These are phyloP conservation scores for Cercophora samala DNA, from an alignment of 495 filamentous ascomycete species.

Conservation along the genomic window DNA sequence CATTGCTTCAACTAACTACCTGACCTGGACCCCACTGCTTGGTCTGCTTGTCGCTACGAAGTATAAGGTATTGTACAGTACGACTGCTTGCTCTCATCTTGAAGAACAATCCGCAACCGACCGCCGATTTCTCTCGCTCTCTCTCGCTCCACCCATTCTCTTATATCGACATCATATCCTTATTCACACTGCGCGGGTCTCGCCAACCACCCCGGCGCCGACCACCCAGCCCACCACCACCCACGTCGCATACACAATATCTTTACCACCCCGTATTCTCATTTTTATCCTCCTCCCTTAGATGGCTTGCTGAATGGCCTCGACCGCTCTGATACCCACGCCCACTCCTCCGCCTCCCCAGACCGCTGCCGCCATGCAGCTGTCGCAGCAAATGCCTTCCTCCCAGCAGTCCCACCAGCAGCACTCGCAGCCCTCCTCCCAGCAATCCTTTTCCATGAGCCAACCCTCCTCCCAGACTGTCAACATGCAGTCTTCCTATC, in stretches of 20 bases:
- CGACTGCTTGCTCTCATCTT: no score
- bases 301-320: conserved; percentile 41
- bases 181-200: background rate
- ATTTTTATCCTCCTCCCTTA: no score
- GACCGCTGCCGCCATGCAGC: conserved; percentile 23
- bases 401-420: conserved; percentile 33
- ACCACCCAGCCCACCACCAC: no score
- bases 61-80: no score
- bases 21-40: background rate
- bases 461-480: conserved; percentile 40
- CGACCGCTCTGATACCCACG: conserved; percentile 31
- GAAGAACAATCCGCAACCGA: no score
- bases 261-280: background rate
- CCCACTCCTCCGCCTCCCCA: conserved; percentile 30
- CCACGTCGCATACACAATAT: conserved; percentile 13
- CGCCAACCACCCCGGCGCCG: background rate
- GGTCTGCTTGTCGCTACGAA: background rate
- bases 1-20: background rate
- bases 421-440: conserved; percentile 47
- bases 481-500: conserved; percentile 24
- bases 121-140: background rate
- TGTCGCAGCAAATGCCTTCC: conserved; percentile 24
- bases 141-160: no score
- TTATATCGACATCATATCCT: no score
- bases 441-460: conserved; percentile 51